These are phyloP conservation scores for Suhomyces yuchorum DNA, from an alignment of 1,139 yeast genomes.

Conservation along the genomic window DNA sequence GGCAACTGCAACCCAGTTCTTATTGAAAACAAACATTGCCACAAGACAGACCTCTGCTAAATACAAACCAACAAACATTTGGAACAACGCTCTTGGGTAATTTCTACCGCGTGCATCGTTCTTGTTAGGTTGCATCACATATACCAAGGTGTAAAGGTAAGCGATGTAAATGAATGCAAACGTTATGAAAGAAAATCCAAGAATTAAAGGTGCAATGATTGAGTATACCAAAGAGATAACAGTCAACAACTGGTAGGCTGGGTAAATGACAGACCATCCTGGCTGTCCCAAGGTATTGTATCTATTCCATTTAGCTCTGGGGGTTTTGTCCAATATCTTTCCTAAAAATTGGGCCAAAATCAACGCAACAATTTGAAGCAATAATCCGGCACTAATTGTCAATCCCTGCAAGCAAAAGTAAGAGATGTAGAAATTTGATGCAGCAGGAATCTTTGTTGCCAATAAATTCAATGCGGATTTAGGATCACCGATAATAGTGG, in stretches of 20 bases:
- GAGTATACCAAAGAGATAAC: slow-evolving; percentile 45
- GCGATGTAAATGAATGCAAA: slow-evolving; percentile 55
- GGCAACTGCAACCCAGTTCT: slow-evolving; percentile 73
- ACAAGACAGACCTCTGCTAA: slow-evolving; percentile 65
- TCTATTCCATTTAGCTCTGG: slow-evolving; percentile 50
- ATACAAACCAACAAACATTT: slow-evolving; percentile 64
- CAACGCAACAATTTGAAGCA: slow-evolving; percentile 46
- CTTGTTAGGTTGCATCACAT: slow-evolving; percentile 56
- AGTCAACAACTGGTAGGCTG: slow-evolving; percentile 41
- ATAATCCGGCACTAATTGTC: slow-evolving; percentile 39
- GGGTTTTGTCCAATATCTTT: slow-evolving; percentile 45
- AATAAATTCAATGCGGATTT: slow-evolving; percentile 55
- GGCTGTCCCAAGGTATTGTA: slow-evolving; percentile 46
- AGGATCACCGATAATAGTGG: slow-evolving; percentile 55
- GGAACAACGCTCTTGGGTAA: slow-evolving; percentile 67
- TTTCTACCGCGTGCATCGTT: slow-evolving; percentile 65
- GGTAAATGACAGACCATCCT: slow-evolving; percentile 43
- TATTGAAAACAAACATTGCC: slow-evolving; percentile 69
- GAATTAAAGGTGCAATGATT: slow-evolving; percentile 48
- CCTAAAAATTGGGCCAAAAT: slow-evolving; percentile 51
- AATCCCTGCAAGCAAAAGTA: slow-evolving; percentile 52
- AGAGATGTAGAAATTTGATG: slow-evolving; percentile 69
- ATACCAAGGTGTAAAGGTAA: slow-evolving; percentile 58
- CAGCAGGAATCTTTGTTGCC: slow-evolving; percentile 60
- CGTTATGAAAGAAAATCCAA: slow-evolving; percentile 50